Evolutionary conservation across 2,329 filamentous ascomycete species (phyloP).

Genomic region (Pestalotiopsis sp.): DNA sequence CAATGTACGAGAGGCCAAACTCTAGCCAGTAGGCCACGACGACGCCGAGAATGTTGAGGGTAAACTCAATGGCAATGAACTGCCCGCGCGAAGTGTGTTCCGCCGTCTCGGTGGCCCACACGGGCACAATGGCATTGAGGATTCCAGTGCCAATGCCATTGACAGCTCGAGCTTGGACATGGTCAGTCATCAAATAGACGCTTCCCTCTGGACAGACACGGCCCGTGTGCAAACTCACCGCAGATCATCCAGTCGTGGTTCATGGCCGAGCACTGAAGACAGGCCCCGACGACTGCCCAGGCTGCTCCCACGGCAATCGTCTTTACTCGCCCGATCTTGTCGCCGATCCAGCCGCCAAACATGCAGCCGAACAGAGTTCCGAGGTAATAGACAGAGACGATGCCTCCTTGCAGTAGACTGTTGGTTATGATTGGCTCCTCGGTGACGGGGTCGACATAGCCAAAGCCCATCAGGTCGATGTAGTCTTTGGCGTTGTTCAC

Average conservation of each 20-base stretch:
- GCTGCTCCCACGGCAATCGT: slow-evolving; percentile 62
- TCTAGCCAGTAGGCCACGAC: slow-evolving; percentile 64
- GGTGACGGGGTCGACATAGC: slow-evolving; percentile 54
- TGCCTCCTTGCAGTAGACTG: slow-evolving; percentile 64
- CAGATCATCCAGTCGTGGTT: slow-evolving; percentile 73
- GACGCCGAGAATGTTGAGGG: slow-evolving; percentile 72
- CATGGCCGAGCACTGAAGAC: slow-evolving; percentile 66
- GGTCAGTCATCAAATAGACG: slow-evolving; percentile 7
- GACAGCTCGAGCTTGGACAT: slow-evolving; percentile 50
- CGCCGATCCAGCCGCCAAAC: slow-evolving; percentile 65
- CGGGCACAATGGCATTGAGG: slow-evolving; percentile 70
- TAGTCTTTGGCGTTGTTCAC: slow-evolving; percentile 69
- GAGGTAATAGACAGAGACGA: slow-evolving; percentile 59
- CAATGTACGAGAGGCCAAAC: slow-evolving; percentile 63
- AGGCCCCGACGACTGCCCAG: slow-evolving; percentile 63
- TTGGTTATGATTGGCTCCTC: slow-evolving; percentile 56
- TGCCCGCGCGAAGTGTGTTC: slow-evolving; percentile 69
- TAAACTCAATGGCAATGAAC: slow-evolving; percentile 74
- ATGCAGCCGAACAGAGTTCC: slow-evolving; percentile 66
- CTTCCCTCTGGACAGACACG: not conserved
- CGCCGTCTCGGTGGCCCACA: slow-evolving; percentile 72
- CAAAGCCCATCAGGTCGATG: slow-evolving; percentile 66
- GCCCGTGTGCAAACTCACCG: slow-evolving; percentile 39
- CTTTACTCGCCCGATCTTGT: slow-evolving; percentile 63
- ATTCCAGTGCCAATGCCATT: slow-evolving; percentile 72